Conservation (phyloP, 1,284 basidiomycete species). For the Ustilago trichophora region DNA sequence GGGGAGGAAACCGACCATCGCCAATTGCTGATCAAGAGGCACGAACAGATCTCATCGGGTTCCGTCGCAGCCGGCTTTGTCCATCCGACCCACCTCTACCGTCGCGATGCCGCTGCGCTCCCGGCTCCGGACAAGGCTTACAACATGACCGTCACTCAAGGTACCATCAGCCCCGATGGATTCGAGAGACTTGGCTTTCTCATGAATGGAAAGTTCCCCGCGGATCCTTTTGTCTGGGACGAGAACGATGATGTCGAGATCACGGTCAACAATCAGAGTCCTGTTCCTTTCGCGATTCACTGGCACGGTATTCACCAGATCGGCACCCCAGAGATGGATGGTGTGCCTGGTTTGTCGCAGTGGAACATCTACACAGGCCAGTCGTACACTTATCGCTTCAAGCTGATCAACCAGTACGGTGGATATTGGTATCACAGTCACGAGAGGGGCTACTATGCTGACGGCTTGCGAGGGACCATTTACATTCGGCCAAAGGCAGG, state of each 20-base stretch:
- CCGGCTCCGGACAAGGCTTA: constrained; percentile 38
- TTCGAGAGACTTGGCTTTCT: constrained; percentile 41
- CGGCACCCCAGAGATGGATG: constrained; percentile 52
- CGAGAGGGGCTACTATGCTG: constrained; percentile 46
- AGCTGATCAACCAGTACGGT: constrained; percentile 44
- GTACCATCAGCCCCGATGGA: constrained; percentile 42
- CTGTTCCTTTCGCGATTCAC: constrained; percentile 46
- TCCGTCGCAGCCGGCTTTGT: constrained; percentile 29
- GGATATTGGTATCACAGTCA: constrained; percentile 53
- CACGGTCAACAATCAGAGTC: constrained; percentile 35
- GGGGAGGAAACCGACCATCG: constrained; percentile 10
- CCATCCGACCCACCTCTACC: constrained; percentile 36
- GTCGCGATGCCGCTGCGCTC: constrained; percentile 29
- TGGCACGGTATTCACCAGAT: constrained; percentile 54
- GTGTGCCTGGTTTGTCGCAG: constrained; percentile 49
- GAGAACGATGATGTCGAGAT: constrained; percentile 51
- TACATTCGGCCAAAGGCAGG: constrained; percentile 42
- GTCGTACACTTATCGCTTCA: constrained; percentile 46
- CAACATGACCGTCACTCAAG: constrained; percentile 37
- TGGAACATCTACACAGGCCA: constrained; percentile 50
- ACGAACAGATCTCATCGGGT: constrained; percentile 27
- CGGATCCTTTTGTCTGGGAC: constrained; percentile 46
- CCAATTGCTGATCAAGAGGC: constrained; percentile 20
- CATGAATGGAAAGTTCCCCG: constrained; percentile 47
- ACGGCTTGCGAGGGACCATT: constrained; percentile 41